Conservation (phyloP, 805 yeast species). For the Kluyveromyces starmeri region DNA sequence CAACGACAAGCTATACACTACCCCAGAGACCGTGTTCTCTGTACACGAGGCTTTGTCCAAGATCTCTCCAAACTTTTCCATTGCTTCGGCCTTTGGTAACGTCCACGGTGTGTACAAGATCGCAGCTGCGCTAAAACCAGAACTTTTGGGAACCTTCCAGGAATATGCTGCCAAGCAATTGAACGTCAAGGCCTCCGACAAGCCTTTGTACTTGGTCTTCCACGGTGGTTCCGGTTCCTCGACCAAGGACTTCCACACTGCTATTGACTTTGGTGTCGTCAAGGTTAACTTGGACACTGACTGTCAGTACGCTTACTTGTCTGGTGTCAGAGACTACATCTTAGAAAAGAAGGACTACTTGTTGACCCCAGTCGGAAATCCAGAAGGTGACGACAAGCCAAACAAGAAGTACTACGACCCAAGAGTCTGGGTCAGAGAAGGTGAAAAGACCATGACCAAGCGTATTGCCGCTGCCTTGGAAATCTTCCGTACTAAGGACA, state of each 20-base stretch:
- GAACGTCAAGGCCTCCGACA: conserved; percentile 32
- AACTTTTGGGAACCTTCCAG: conserved; percentile 93
- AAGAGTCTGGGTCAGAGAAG: conserved; percentile 99
- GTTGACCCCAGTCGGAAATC: conserved; percentile 89
- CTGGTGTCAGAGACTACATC: conserved; percentile 96
- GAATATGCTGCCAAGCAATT: conserved; percentile 63
- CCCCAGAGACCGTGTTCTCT: conserved; percentile 86
- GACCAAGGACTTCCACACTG: conserved; percentile 83
- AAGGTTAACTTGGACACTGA: conserved; percentile 99
- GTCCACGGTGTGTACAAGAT: conserved; percentile 99
- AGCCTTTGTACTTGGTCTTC: conserved; percentile 95
- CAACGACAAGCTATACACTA: conserved; percentile 83
- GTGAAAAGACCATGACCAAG: conserved; percentile 94
- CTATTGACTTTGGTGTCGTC: conserved; percentile 89
- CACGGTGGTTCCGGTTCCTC: conserved; percentile 99
- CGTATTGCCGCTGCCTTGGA: conserved; percentile 80
- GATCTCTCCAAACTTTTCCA: conserved; percentile 95
- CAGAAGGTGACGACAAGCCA: conserved; percentile 98
- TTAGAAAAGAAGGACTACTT: conserved; percentile 94
- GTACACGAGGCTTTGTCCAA: conserved; percentile 86
- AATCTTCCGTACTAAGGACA: conserved; percentile 71
- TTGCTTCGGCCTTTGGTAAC: conserved; percentile 99
- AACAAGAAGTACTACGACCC: conserved; percentile 99
- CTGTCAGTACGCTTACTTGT: conserved; percentile 95
- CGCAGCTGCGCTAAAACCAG: conserved; percentile 91